Evolutionary conservation across 257 asterid genomes (phyloP), one percentile per base, ranked within the genome.

Genomic region (Solanum gandarillasii): DNA sequence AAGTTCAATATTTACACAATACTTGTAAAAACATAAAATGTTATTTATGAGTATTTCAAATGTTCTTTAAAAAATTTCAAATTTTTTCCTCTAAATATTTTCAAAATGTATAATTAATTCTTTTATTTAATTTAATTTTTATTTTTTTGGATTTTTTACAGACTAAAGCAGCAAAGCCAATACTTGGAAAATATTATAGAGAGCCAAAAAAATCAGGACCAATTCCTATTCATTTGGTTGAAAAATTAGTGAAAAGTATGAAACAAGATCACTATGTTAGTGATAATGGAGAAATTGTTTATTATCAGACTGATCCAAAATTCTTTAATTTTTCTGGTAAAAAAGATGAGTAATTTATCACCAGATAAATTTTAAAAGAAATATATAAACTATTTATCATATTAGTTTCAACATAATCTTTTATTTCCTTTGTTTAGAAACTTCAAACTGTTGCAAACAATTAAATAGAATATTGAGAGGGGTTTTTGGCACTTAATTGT

Each of bases 201-300:
- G 98, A 96, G 89, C 98, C 99, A 23, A 91, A 43, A 55, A 95
- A 91, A 87, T 96, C 99, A 0, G 98, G 98, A n/a, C 89, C 90
- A 5, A 74, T 96, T 76, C 99, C 99, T 0, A 38, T 92, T 32
- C 99, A 96, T 81, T 87, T 96, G 60, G 32, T 96, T 78, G 90
- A 88, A 0, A 90, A 90, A 25, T 87, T 96, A 88, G 89, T 91
- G 78, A 92, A 83, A 84, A 95, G 98, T 89, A 90, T 96, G 29
- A 79, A 90, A 21, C 76, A 85, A n/a, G 98, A 96, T 48, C 99
- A 96, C 58, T 95, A 91, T 65, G 99, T 96, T 32, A 93, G 96
- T 62, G 96, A 96, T 46, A 87, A 84, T 13, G 99, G 98, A 5
- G 99, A 95, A 55, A 81, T 96, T n/a, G 97, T 95, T 62, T 96